Conservation (phyloP, 768 basidiomycete genomes). For the Serendipita vermifera region DNA sequence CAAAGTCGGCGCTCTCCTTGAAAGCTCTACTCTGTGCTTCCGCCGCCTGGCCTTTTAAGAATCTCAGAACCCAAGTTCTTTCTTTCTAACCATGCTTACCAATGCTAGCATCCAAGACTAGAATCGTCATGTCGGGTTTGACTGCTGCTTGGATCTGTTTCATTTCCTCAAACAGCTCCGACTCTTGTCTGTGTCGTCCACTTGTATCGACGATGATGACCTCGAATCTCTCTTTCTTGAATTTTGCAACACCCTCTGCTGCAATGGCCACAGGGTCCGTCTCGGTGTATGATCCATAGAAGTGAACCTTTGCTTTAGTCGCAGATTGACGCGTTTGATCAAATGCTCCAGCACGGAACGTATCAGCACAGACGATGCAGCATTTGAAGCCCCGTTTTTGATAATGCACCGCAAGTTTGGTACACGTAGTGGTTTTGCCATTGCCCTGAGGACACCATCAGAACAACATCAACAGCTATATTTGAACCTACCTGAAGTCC, state of each 20-base stretch:
- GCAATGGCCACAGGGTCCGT: slow-evolving; percentile 95
- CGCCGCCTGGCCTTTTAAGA: slow-evolving; percentile 72
- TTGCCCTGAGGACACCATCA: slow-evolving; percentile 49
- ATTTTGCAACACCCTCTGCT: slow-evolving; percentile 87
- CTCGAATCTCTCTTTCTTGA: slow-evolving; percentile 96
- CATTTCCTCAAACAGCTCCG: slow-evolving; percentile 96
- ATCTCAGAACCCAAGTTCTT: no score
- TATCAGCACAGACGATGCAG: slow-evolving; percentile 96
- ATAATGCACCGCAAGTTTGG: slow-evolving; percentile 95
- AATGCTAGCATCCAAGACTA: slow-evolving; percentile 94
- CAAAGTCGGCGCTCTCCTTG: slow-evolving; percentile 95
- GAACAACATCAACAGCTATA: slow-evolving; percentile 10
- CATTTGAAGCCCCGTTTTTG: slow-evolving; percentile 95
- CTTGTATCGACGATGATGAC: slow-evolving; percentile 98
- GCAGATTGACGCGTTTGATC: slow-evolving; percentile 99
- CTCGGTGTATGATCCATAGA: slow-evolving; percentile 98
- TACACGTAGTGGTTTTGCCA: slow-evolving; percentile 98
- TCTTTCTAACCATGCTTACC: no score
- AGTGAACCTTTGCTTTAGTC: slow-evolving; percentile 96
- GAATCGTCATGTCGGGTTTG: slow-evolving; percentile 89
- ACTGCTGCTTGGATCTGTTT: slow-evolving; percentile 90
- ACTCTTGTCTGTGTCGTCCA: slow-evolving; percentile 93
- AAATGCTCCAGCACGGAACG: slow-evolving; percentile 98
- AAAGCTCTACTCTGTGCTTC: slow-evolving; percentile 93
- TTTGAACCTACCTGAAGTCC: slow-evolving; percentile 66